Base-by-base conservation (phyloP, 148 eudicot species). In the Persicaria tinctoria region DNA sequence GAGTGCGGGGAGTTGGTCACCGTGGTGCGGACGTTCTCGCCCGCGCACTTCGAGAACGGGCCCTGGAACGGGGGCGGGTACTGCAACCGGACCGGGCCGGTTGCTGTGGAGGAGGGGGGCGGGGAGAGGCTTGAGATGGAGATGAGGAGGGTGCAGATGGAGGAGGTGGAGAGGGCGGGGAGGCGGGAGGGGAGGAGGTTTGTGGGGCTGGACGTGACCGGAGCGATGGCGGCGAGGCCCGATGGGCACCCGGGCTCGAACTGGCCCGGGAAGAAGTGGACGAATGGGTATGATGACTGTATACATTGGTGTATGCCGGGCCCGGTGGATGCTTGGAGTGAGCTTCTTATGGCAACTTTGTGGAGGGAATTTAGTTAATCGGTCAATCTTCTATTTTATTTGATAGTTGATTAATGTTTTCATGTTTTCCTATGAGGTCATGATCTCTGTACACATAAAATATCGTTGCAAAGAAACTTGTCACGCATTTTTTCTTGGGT, bases 281-380 rank as follows among this genome's bases (percentile, higher is more conserved):
- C 81, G 87, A 82, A 87, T 72, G 95, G 95, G 8, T 88, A 84
- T 46, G 84, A 79, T 56, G 97, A 92, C 70, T 92, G 97, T 66
- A 79, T 85, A 4, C 96, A 92, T 71, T 92, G 97, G 96, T 92
- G 97, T 76, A 27, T 90, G 85, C 97, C 97, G 0, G 95, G 95
- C 1, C 97, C 95, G 0, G 71, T 92, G 23, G 97, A 92, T 78
- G 51, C 70, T 2, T 90, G 97, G 93, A 92, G 80, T 72, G 91
- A 92, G 64, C 78, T 90, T 68, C 38, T 92, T 55, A 27, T 90
- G 64, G 91, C 85, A 16, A 55, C 89, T 75, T 72, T 91, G 70
- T 44, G 13, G 76, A 80, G 76, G 77, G 74, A 84, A 62, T 74
- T 1, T 1, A 32, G 86, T 3, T 18, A 4, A 3, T 4, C 11